A percentile compares a stretch with the other conserved stretches of the same genome.
phyloP scores from a whole-genome alignment of 495 filamentous ascomycete genomes.

The Poronia punctata region DNA sequence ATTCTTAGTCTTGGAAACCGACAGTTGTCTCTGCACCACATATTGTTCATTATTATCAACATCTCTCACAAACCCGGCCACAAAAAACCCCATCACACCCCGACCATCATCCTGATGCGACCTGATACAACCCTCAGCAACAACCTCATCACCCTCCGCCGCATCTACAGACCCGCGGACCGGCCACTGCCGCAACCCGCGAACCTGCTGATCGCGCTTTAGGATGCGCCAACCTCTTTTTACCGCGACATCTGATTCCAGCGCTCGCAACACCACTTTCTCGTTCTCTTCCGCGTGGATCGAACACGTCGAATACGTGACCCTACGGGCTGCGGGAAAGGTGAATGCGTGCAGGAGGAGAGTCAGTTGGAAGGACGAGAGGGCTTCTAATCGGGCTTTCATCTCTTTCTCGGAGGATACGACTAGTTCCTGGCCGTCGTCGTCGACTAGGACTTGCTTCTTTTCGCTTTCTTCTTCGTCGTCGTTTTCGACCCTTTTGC shows the following conservation, averaged over 20 bases:
- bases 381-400: conserved; percentile 55
- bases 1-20: conserved; percentile 31
- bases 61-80: conserved; percentile 33
- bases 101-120: conserved; percentile 73
- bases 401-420: conserved; percentile 37
- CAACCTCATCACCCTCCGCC: conserved; percentile 22
- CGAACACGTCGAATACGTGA: conserved; percentile 92
- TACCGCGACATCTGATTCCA: conserved; percentile 57
- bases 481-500: conserved; percentile 29
- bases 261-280: conserved; percentile 62
- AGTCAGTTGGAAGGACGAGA: conserved; percentile 69
- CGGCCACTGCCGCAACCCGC: conserved; percentile 63
- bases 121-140: conserved; percentile 69
- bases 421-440: conserved; percentile 39
- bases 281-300: conserved; percentile 84
- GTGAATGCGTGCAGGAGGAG: conserved; percentile 75
- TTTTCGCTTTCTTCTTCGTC: conserved; percentile 22
- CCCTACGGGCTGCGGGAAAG: conserved; percentile 68
- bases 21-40: conserved; percentile 31
- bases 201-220: conserved; percentile 59
- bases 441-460: conserved; percentile 37
- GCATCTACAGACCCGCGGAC: conserved; percentile 55
- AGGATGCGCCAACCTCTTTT: conserved; percentile 70
- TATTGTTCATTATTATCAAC: conserved; percentile 22
- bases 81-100: conserved; percentile 48